A percentile compares a stretch with the other conserved stretches of the same genome.
These are phyloP conservation scores for Macrolepiota albuminosa DNA, from an alignment of 768 basidiomycete genomes.

Conservation along the genomic window DNA sequence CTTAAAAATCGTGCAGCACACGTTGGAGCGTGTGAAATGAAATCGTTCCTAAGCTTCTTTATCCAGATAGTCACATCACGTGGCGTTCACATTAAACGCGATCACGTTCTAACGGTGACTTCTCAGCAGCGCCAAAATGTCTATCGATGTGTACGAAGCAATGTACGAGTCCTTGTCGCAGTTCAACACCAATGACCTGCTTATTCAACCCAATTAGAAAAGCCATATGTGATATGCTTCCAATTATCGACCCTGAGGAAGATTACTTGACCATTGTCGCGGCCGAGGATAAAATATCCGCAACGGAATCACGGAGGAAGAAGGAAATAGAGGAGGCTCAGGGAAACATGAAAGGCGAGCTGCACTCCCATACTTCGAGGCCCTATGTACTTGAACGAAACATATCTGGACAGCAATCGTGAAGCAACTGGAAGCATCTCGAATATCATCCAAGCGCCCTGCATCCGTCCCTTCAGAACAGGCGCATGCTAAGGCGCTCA, in stretches of 20 bases:
- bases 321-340: conserved; percentile 69
- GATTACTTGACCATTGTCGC: conserved; percentile 73
- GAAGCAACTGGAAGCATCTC: conserved; percentile 62
- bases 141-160: conserved; percentile 44
- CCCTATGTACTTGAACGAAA: background rate
- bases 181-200: background rate
- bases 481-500: conserved; percentile 54
- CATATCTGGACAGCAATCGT: conserved; percentile 46
- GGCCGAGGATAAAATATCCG: conserved; percentile 65
- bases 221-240: conserved; percentile 63
- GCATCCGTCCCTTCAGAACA: conserved; percentile 63
- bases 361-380: background rate
- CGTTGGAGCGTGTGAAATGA: too few species aligned
- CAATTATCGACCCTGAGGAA: conserved; percentile 74
- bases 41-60: too few species aligned
- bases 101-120: background rate
- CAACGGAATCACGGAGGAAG: conserved; percentile 51
- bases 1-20: background rate
- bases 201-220: conserved; percentile 35
- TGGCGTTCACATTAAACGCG: background rate
- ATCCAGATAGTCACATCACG: conserved; percentile 2
- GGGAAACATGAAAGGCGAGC: conserved; percentile 55
- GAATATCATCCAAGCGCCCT: conserved; percentile 66
- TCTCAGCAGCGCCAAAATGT: conserved; percentile 16
- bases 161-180: conserved; percentile 26